These are phyloP conservation scores for Psidium friedrichsthalianum DNA, from an alignment of 345 rosid genomes.

Conservation along the genomic window DNA sequence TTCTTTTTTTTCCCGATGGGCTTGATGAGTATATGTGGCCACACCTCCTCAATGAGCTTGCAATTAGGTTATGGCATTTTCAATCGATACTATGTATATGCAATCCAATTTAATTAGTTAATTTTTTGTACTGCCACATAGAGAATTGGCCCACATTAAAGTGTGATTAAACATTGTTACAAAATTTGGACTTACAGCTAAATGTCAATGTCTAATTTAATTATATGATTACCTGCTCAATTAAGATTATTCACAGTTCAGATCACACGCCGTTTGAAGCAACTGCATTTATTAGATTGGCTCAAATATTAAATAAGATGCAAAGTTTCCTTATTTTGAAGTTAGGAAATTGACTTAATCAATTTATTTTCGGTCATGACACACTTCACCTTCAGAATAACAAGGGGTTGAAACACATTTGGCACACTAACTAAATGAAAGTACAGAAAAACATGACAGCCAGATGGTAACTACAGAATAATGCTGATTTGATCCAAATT, in stretches of 20 bases:
- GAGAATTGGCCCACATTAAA: neutral
- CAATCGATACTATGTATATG: neutral
- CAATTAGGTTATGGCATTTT: neutral
- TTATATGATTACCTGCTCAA: neutral
- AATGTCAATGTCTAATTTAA: neutral
- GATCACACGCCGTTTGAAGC: neutral
- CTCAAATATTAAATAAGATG: neutral
- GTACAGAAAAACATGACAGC: neutral
- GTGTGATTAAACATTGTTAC: neutral
- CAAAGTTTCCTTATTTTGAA: neutral
- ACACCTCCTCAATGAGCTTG: neutral
- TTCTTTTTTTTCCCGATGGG: neutral
- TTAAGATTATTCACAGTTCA: fast-evolving
- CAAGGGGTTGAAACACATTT: neutral
- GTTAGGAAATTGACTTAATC: neutral
- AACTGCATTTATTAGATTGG: neutral
- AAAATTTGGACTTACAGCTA: neutral
- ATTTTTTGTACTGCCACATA: neutral
- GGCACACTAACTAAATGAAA: neutral
- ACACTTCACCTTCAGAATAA: neutral
- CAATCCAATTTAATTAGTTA: neutral
- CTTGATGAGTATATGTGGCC: neutral
- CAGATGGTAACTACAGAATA: neutral
- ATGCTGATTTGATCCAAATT: neutral
- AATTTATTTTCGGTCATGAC: neutral